These are phyloP conservation scores for Corylus avellana DNA, from an alignment of 306 rosid genomes.

Conservation along the genomic window DNA sequence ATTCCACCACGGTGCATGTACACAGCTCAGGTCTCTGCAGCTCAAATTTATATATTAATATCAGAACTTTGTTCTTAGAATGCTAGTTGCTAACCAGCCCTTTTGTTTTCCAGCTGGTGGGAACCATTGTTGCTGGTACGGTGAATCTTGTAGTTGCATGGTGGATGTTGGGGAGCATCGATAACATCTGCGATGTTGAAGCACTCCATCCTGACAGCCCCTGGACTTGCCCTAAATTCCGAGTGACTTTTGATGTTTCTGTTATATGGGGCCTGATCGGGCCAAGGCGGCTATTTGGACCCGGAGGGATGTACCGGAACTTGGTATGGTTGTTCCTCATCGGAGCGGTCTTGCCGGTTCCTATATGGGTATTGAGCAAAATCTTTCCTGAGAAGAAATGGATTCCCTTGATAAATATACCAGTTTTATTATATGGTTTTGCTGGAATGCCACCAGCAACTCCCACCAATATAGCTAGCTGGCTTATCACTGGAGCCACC, in stretches of 20 bases:
- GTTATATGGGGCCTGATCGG: constrained; percentile 98
- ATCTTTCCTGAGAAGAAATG: constrained; percentile 83
- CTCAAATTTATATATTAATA: constrained; percentile 12
- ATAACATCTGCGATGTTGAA: constrained; percentile 76
- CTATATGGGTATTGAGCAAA: constrained; percentile 80
- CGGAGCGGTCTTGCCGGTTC: constrained; percentile 89
- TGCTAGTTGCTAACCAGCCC: neutral
- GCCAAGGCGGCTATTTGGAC: constrained; percentile 82
- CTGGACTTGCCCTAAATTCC: constrained; percentile 96
- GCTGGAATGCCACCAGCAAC: constrained; percentile 99
- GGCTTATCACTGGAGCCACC: constrained; percentile 88
- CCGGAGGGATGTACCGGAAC: constrained; percentile 83
- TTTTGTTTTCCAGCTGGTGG: constrained; percentile 61
- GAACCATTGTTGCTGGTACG: constrained; percentile 72
- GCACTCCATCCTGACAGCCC: constrained; percentile 71
- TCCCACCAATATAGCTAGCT: constrained; percentile 93
- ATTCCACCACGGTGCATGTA: constrained; percentile 97
- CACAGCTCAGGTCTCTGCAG: constrained; percentile 69
- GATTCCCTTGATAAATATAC: constrained; percentile 88
- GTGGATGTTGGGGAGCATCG: constrained; percentile 93
- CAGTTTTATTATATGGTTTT: constrained; percentile 87
- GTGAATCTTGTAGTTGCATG: constrained; percentile 93
- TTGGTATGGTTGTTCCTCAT: constrained; percentile 83
- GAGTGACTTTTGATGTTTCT: constrained; percentile 94
- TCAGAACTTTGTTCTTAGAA: neutral